Percentiles rank a stretch among this genome's conserved stretches.
phyloP scores from a whole-genome alignment of 768 basidiomycete species.

The Cystofilobasidium capitatum region DNA sequence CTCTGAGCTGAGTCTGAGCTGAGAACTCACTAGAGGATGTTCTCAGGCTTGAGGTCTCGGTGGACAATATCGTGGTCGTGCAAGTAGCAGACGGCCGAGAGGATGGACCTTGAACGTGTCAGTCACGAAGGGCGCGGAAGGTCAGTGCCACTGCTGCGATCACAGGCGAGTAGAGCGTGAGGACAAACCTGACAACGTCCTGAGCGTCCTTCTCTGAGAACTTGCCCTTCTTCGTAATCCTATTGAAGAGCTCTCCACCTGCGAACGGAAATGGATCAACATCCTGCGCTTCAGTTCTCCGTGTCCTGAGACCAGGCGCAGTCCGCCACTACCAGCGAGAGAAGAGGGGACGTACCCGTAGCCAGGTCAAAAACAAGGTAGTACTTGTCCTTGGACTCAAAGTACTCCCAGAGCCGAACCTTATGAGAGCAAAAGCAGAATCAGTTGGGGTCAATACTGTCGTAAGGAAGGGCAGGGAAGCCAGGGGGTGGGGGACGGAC shows the following conservation, averaged over 20 bases:
- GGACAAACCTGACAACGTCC: conserved; percentile 56
- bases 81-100: conserved; percentile 78
- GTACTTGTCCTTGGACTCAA: conserved; percentile 43
- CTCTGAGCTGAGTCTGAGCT: neutral
- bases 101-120: conserved; percentile 53
- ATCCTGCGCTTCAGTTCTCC: no score
- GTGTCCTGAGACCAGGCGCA: no score
- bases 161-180: neutral
- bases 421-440: conserved; percentile 33
- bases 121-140: neutral
- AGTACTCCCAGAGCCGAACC: conserved; percentile 85
- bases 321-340: no score
- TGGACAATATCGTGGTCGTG: conserved; percentile 92
- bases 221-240: conserved; percentile 72
- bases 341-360: conserved; percentile 40
- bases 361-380: conserved; percentile 94
- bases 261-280: no score
- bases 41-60: conserved; percentile 92
- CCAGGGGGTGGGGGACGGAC: conserved; percentile 45
- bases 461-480: neutral
- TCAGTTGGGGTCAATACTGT: neutral
- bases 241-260: conserved; percentile 84
- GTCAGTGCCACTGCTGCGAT: neutral
- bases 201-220: conserved; percentile 91
- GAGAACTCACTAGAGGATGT: conserved; percentile 60